A percentile compares a stretch with the other conserved stretches of the same genome.
Evolutionary conservation across 441 rosid genomes (phyloP).

Genomic region (Brassica hybrid): DNA sequence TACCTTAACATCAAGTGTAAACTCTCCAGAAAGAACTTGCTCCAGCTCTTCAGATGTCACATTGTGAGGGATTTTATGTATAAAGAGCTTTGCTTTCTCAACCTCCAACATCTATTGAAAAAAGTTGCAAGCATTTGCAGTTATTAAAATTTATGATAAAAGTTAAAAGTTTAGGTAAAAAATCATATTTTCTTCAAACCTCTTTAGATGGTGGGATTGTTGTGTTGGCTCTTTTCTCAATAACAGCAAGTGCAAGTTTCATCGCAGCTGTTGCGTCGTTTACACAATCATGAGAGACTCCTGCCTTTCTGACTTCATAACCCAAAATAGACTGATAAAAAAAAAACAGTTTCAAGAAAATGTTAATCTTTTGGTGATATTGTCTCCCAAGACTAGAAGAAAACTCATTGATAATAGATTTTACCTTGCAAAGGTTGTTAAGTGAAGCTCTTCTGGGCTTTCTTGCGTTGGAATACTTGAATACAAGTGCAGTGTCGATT

Average conservation of each 20-base stretch:
- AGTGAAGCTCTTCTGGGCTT: conserved; percentile 59
- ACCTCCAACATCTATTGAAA: conserved; percentile 49
- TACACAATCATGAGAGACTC: conserved; percentile 74
- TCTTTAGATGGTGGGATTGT: conserved; percentile 41
- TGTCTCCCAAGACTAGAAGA: too few species aligned
- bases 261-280: conserved; percentile 86
- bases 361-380: not conserved
- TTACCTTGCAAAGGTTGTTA: conserved; percentile 71
- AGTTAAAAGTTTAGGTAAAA: not conserved
- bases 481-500: conserved; percentile 76
- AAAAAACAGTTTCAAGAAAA: not conserved
- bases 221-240: conserved; percentile 55
- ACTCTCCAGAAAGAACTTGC: conserved; percentile 49
- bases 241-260: conserved; percentile 74
- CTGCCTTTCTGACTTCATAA: conserved; percentile 64
- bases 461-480: conserved; percentile 54
- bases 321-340: conserved; percentile 64
- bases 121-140: too few species aligned
- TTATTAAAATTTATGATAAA: not conserved
- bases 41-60: conserved; percentile 53
- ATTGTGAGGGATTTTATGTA: conserved; percentile 64
- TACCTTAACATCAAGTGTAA: conserved; percentile 65
- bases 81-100: conserved; percentile 60
- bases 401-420: too few species aligned
- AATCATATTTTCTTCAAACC: conserved; percentile 14